Evolutionary conservation across 805 yeast species (phyloP).

Genomic region (Blastobotrys terrestris): DNA sequence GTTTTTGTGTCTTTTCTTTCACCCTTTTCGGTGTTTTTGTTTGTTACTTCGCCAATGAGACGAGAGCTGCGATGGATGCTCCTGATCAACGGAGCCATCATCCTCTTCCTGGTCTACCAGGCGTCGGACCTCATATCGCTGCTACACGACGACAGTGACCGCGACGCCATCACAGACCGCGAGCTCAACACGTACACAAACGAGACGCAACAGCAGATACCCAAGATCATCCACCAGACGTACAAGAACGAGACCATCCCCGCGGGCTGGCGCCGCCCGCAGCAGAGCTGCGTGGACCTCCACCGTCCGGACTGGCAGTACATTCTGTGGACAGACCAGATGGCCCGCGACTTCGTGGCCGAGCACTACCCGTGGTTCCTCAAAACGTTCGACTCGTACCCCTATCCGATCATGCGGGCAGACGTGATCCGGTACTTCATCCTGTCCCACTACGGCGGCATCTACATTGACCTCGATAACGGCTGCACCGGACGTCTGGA

Average conservation of each 20-base stretch:
- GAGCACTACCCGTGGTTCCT: conserved; percentile 85
- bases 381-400: conserved; percentile 67
- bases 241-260: conserved; percentile 78
- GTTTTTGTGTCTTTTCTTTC: background rate
- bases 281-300: conserved; percentile 63
- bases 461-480: conserved; percentile 85
- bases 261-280: conserved; percentile 73
- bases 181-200: conserved; percentile 38
- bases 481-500: conserved; percentile 77
- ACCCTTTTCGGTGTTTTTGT: background rate
- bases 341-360: conserved; percentile 69
- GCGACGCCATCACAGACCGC: conserved; percentile 54
- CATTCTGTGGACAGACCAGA: conserved; percentile 79
- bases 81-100: conserved; percentile 19
- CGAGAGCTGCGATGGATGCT: conserved; percentile 18
- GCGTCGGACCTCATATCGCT: conserved; percentile 68
- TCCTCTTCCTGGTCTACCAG: conserved; percentile 46
- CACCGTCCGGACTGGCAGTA: conserved; percentile 81
- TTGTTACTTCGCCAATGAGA: conserved; percentile 11
- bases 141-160: conserved; percentile 62
- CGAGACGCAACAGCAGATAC: conserved; percentile 45
- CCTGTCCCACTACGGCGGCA: conserved; percentile 77
- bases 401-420: conserved; percentile 80
- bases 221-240: conserved; percentile 90
- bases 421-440: conserved; percentile 88